These are phyloP conservation scores for Knoxia roxburghii DNA, from an alignment of 257 asterid species.

Conservation along the genomic window DNA sequence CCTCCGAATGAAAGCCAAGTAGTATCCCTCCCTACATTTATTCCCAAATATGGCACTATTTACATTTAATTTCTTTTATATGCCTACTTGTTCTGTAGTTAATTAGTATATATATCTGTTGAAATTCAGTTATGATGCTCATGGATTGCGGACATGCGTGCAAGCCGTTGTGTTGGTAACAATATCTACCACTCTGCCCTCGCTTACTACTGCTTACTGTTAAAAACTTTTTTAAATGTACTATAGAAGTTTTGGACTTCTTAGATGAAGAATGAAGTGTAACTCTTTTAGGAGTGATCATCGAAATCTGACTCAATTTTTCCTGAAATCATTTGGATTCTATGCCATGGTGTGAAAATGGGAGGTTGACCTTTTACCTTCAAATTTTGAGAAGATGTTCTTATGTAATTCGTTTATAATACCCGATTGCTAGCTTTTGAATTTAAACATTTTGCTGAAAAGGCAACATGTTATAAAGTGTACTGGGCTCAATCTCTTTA, in stretches of 20 bases:
- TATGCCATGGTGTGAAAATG: too few relatives aligned
- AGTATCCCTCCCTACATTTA: constrained; percentile 15
- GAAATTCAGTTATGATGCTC: constrained; percentile 58
- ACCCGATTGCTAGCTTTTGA: too few relatives aligned
- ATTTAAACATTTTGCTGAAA: too few relatives aligned
- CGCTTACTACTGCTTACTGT: neutral
- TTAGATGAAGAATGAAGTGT: neutral
- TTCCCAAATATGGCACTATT: neutral
- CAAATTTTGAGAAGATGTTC: too few relatives aligned
- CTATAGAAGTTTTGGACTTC: neutral
- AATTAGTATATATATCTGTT: constrained; percentile 6
- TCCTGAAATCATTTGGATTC: neutral
- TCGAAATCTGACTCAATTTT: too few relatives aligned
- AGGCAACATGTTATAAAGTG: too few relatives aligned
- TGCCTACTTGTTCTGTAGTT: neutral
- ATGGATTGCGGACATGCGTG: constrained; percentile 74
- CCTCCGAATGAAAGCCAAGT: constrained; percentile 72
- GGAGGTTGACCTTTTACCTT: too few relatives aligned
- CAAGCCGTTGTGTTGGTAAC: constrained; percentile 75
- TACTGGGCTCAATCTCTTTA: too few relatives aligned
- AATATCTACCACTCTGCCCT: neutral
- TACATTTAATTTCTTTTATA: too few relatives aligned
- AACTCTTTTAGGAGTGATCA: neutral
- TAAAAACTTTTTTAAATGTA: too few relatives aligned
- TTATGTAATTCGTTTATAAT: too few relatives aligned